Percentiles rank a stretch among this genome's conserved stretches.
Conservation (phyloP, 2,329 filamentous ascomycete genomes). For the Neofusicoccum kwambonambiense region DNA sequence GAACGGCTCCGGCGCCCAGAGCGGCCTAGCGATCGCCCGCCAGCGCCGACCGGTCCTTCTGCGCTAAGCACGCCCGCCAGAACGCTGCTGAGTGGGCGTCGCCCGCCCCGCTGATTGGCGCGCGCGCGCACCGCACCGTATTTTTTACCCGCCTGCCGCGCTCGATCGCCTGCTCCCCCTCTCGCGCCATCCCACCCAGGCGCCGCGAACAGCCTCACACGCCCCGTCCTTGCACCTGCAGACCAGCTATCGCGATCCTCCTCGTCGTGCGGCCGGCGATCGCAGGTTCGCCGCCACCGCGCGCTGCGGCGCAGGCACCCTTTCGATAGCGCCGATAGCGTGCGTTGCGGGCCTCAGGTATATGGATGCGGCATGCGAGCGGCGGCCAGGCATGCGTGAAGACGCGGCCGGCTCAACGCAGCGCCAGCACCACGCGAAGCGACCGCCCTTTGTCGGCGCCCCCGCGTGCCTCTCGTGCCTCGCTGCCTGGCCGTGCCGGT, state of each 20-base stretch:
- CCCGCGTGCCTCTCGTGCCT: slow-evolving; percentile 10
- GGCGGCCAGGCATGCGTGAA: slow-evolving; percentile 2
- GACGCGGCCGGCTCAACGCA: background rate
- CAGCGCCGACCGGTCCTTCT: slow-evolving; percentile 11
- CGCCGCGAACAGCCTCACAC: background rate
- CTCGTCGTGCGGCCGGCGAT: background rate
- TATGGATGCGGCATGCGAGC: background rate
- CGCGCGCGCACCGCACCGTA: background rate
- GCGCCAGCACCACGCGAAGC: background rate
- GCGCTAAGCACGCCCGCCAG: background rate
- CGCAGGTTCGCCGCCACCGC: background rate
- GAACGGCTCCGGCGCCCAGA: slow-evolving; percentile 8
- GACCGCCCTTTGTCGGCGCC: background rate
- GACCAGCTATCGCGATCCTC: background rate
- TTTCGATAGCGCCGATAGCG: background rate
- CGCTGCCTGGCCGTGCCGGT: background rate
- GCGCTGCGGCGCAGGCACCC: background rate
- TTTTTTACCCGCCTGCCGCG: slow-evolving; percentile 12
- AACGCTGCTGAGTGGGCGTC: background rate
- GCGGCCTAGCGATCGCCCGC: slow-evolving; percentile 8
- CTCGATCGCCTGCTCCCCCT: slow-evolving; percentile 7
- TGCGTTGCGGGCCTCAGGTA: background rate
- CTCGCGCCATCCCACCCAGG: background rate
- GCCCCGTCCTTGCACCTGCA: background rate
- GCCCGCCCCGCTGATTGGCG: background rate